These are phyloP conservation scores for Notholithocarpus densiflorus DNA, from an alignment of 306 rosid genomes.

Conservation along the genomic window DNA sequence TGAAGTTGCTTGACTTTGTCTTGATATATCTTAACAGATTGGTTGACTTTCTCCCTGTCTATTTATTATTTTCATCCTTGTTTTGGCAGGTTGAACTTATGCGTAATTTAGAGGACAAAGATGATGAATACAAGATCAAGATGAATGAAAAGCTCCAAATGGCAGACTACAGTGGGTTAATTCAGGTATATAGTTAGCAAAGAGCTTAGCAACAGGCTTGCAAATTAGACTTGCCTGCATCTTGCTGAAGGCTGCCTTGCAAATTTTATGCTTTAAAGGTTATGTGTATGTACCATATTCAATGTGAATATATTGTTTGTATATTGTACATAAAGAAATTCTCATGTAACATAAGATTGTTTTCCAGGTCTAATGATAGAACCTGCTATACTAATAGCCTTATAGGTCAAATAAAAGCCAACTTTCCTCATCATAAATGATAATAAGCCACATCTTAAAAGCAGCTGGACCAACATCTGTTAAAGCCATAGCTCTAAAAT, in stretches of 20 bases:
- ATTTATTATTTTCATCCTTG: neutral
- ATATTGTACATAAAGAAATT: constrained; percentile 32
- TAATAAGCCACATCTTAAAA: neutral
- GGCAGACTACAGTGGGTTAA: constrained; percentile 48
- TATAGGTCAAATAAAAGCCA: neutral
- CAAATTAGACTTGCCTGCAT: constrained; percentile 31
- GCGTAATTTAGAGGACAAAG: constrained; percentile 62
- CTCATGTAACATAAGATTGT: neutral
- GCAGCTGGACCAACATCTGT: neutral
- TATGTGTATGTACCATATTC: constrained; percentile 10
- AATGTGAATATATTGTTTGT: constrained; percentile 1
- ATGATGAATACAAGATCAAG: constrained; percentile 62
- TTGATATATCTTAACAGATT: neutral
- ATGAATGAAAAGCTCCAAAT: constrained; percentile 66
- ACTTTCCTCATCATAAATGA: neutral
- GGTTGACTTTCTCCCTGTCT: neutral
- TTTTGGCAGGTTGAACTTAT: constrained; percentile 69
- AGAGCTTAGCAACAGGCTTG: constrained; percentile 56
- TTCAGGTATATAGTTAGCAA: constrained; percentile 45
- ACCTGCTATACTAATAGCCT: neutral
- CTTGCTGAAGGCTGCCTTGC: constrained; percentile 1
- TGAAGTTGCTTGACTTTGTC: neutral
- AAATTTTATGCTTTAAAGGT: neutral
- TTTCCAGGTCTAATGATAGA: neutral
- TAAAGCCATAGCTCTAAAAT: neutral